These are phyloP conservation scores for Bryopsis sp. DNA, from an alignment of 139 green algal species.

Conservation along the genomic window DNA sequence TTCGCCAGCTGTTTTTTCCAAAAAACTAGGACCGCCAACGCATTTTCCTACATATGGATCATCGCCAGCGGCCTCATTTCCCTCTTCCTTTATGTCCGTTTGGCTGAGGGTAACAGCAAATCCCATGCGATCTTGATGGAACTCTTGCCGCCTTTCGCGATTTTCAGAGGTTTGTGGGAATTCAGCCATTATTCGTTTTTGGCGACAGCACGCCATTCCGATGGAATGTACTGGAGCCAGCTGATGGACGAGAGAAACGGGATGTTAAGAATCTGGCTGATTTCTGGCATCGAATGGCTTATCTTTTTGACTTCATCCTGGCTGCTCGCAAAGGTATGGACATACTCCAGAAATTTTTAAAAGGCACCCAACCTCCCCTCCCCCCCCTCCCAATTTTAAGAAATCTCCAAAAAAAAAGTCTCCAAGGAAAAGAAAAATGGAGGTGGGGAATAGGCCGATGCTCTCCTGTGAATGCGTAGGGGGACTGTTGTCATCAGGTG, in stretches of 20 bases:
- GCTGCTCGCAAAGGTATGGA: conserved; percentile 59
- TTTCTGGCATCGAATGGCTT: conserved; percentile 59
- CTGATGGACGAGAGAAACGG: conserved; percentile 49
- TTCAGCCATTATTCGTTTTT: conserved; percentile 6
- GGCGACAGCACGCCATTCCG: conserved; percentile 19
- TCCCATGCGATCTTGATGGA: conserved; percentile 55
- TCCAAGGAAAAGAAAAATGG: not conserved
- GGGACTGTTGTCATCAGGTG: too few species aligned
- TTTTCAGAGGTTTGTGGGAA: conserved; percentile 44
- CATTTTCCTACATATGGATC: conserved; percentile 67
- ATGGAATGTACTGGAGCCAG: conserved; percentile 50
- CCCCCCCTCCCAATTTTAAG: conserved; percentile 6
- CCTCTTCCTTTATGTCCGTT: conserved; percentile 34
- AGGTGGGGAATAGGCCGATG: not conserved
- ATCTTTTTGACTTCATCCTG: conserved; percentile 53
- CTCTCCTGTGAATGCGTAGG: not conserved
- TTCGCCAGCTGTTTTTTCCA: conserved; percentile 63
- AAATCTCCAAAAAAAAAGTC: not conserved
- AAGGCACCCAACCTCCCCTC: conserved; percentile 68
- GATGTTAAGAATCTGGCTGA: conserved; percentile 28
- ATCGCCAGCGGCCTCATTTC: conserved; percentile 60
- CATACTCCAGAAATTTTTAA: conserved; percentile 35
- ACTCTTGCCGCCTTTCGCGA: conserved; percentile 67
- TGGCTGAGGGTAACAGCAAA: conserved; percentile 23
- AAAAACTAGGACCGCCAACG: conserved; percentile 46